phyloP scores from a whole-genome alignment of 371 early-diverging fungal species.

The Mucor velutinosus region DNA sequence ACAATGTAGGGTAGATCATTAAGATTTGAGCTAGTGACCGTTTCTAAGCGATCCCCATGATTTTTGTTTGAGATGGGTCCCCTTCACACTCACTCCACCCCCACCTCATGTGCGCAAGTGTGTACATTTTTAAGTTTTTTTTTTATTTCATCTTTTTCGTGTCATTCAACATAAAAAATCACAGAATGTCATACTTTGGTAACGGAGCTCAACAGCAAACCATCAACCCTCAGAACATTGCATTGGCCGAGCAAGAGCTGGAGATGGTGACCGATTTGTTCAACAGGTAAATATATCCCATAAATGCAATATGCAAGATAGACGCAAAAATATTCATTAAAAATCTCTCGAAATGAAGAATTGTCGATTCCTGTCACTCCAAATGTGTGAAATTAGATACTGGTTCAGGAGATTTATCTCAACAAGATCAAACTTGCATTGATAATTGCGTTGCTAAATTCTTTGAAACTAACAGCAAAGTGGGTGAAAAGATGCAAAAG shows the following conservation, averaged over 20 bases:
- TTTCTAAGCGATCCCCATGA: neutral
- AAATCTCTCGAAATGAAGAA: constrained; percentile 65
- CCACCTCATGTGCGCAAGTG: neutral
- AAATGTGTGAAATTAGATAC: constrained; percentile 79
- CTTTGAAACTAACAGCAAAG: constrained; percentile 76
- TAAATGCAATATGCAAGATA: constrained; percentile 73
- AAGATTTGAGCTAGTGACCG: neutral
- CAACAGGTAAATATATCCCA: constrained; percentile 73
- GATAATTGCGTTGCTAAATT: constrained; percentile 90
- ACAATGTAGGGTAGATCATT: neutral
- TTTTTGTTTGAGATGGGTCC: neutral
- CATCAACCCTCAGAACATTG: constrained; percentile 75
- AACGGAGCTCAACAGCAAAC: constrained; percentile 41
- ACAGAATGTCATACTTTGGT: constrained; percentile 53
- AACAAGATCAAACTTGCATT: constrained; percentile 93
- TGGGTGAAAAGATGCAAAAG: constrained; percentile 72
- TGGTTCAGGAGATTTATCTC: constrained; percentile 84
- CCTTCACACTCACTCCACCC: neutral
- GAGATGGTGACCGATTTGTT: constrained; percentile 85
- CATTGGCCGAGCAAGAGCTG: constrained; percentile 83
- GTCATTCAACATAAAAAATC: neutral
- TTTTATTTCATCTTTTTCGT: neutral
- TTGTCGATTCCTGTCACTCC: constrained; percentile 78
- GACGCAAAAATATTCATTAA: constrained; percentile 76
- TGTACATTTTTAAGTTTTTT: neutral